These are phyloP conservation scores for Fistulifera solaris DNA, from an alignment of 108 stramenopile genomes.

Conservation along the genomic window DNA sequence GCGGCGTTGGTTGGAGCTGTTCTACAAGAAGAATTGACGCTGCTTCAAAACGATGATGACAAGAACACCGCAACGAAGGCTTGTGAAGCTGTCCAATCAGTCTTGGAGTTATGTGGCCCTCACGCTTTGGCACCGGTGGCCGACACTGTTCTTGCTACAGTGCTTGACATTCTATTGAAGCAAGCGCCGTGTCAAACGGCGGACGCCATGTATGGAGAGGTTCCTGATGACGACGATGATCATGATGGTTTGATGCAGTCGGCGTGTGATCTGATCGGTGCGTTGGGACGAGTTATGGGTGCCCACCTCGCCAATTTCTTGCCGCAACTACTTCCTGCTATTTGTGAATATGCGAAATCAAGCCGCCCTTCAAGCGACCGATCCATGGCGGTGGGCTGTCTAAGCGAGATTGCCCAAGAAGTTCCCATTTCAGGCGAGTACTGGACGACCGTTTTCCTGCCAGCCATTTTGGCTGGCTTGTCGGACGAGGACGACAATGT, in stretches of 20 bases:
- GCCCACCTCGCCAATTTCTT: conserved; percentile 69
- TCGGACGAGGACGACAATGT: conserved; percentile 83
- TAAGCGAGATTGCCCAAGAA: conserved; percentile 90
- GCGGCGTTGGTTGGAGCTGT: conserved; percentile 56
- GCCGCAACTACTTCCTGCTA: conserved; percentile 76
- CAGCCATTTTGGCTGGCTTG: conserved; percentile 65
- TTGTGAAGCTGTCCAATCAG: conserved; percentile 80
- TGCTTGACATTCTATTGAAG: conserved; percentile 62
- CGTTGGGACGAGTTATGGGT: conserved; percentile 79
- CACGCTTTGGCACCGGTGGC: conserved; percentile 62
- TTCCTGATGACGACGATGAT: conserved; percentile 89
- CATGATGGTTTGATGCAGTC: conserved; percentile 87
- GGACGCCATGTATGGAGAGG: conserved; percentile 59
- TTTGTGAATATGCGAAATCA: conserved; percentile 84
- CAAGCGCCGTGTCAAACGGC: conserved; percentile 65
- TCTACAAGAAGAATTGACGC: conserved; percentile 56
- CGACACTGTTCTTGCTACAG: conserved; percentile 49
- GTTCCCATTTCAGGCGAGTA: conserved; percentile 54
- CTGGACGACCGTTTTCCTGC: conserved; percentile 76
- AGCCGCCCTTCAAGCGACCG: conserved; percentile 85
- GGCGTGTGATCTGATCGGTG: conserved; percentile 84
- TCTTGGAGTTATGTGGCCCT: conserved; percentile 82
- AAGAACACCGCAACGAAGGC: conserved; percentile 80
- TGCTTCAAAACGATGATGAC: conserved; percentile 78
- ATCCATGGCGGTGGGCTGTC: conserved; percentile 91